Percentiles rank a stretch among this genome's conserved stretches.
These are phyloP conservation scores for Dichotomocladium elegans DNA, from an alignment of 371 early-diverging fungal species.

Conservation along the genomic window DNA sequence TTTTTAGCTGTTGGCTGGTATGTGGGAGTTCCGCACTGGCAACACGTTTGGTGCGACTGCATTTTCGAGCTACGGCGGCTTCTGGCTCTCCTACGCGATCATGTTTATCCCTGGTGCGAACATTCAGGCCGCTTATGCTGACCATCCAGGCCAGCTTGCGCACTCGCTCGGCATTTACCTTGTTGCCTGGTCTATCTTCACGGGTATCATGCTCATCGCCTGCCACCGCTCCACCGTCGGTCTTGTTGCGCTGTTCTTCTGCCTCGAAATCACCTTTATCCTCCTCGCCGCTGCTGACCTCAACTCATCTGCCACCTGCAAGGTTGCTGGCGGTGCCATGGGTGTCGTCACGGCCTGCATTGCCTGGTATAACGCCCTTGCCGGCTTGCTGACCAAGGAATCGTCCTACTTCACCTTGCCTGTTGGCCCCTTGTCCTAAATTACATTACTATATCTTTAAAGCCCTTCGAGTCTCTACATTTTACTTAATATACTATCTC, in stretches of 20 bases:
- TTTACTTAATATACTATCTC: no score
- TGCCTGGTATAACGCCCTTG: constrained; percentile 73
- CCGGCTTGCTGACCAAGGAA: constrained; percentile 55
- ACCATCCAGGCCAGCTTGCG: constrained; percentile 32
- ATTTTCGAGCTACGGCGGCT: constrained; percentile 74
- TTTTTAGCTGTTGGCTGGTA: constrained; percentile 67
- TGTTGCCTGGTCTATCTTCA: constrained; percentile 66
- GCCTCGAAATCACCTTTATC: constrained; percentile 61
- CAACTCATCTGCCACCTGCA: constrained; percentile 25
- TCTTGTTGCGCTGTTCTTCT: constrained; percentile 58
- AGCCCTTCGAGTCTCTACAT: no score
- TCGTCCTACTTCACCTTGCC: constrained; percentile 60
- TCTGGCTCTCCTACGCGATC: constrained; percentile 73
- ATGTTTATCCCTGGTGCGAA: constrained; percentile 60
- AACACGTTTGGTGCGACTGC: constrained; percentile 85
- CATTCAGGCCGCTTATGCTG: constrained; percentile 38
- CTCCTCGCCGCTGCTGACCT: constrained; percentile 51
- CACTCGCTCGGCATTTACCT: constrained; percentile 68
- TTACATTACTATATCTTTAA: background rate
- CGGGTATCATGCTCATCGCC: constrained; percentile 64
- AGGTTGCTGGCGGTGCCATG: constrained; percentile 61
- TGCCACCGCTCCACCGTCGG: constrained; percentile 61
- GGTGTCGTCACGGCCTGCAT: constrained; percentile 65
- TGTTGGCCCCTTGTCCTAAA: constrained; percentile 40
- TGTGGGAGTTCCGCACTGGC: constrained; percentile 78